These are phyloP conservation scores for Hygrophila difformis DNA, from an alignment of 257 asterid species.

Conservation along the genomic window DNA sequence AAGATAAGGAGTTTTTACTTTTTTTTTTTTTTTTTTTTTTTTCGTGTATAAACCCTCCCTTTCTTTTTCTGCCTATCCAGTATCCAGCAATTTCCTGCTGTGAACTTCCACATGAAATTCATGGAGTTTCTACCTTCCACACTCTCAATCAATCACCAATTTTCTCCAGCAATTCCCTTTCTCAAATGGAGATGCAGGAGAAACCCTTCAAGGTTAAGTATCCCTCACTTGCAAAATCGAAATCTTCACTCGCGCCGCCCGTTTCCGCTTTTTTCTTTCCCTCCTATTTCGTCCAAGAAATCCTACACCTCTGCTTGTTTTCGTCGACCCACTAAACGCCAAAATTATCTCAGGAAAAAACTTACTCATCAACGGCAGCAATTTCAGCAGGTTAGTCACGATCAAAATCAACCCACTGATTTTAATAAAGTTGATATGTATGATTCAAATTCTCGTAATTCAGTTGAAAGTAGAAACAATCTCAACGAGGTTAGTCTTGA, in stretches of 20 bases:
- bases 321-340: constrained; percentile 41
- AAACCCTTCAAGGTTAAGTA: constrained; percentile 18
- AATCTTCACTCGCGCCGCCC: constrained; percentile 19
- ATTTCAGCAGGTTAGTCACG: constrained; percentile 39
- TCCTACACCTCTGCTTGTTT: constrained; percentile 18
- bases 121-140: constrained; percentile 38
- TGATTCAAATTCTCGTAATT: constrained; percentile 18
- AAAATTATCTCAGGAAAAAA: constrained; percentile 65
- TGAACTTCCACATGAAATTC: no score
- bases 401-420: constrained; percentile 25
- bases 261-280: constrained; percentile 20
- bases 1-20: no score
- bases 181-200: constrained; percentile 26
- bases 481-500: constrained; percentile 17
- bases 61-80: no score
- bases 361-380: constrained; percentile 28
- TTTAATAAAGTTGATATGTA: constrained; percentile 12
- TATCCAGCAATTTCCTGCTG: no score
- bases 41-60: no score
- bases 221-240: constrained; percentile 24
- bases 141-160: constrained; percentile 20
- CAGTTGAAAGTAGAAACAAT: constrained; percentile 14
- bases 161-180: constrained; percentile 22
- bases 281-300: constrained; percentile 26
- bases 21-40: no score